phyloP scores from a whole-genome alignment of 2,329 filamentous ascomycete species.

The Colletotrichum melonis region DNA sequence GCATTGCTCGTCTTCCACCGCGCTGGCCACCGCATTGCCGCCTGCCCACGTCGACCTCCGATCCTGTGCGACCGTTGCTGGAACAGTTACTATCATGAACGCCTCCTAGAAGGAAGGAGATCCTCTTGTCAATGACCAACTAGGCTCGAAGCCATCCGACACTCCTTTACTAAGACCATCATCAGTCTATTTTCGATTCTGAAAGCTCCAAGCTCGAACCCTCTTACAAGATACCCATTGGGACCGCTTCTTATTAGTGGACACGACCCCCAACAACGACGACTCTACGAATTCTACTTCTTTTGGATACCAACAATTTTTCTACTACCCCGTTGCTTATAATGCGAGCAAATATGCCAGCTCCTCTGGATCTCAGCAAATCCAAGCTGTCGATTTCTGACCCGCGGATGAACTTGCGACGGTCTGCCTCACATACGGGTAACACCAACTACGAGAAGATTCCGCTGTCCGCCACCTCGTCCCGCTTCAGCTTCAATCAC shows the following conservation, averaged over 20 bases:
- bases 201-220: slow-evolving; percentile 11
- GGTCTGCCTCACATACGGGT: slow-evolving; percentile 65
- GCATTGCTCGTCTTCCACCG: slow-evolving; percentile 29
- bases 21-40: slow-evolving; percentile 32
- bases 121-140: slow-evolving; percentile 21
- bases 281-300: slow-evolving; percentile 30
- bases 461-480: slow-evolving; percentile 69
- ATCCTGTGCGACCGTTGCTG: slow-evolving; percentile 27
- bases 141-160: slow-evolving; percentile 34
- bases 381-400: slow-evolving; percentile 64
- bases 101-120: slow-evolving; percentile 33
- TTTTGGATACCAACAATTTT: slow-evolving; percentile 21
- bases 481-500: slow-evolving; percentile 74
- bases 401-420: slow-evolving; percentile 69
- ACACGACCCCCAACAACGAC: slow-evolving; percentile 8
- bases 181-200: slow-evolving; percentile 27
- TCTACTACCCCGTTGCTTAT: slow-evolving; percentile 21
- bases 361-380: slow-evolving; percentile 57
- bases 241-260: slow-evolving; percentile 15
- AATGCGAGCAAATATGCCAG: slow-evolving; percentile 52
- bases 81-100: slow-evolving; percentile 33
- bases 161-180: slow-evolving; percentile 23
- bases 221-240: slow-evolving; percentile 33
- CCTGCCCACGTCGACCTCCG: slow-evolving; percentile 10
- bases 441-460: slow-evolving; percentile 55